A percentile compares a stretch with the other conserved stretches of the same genome.
phyloP scores from a whole-genome alignment of 768 basidiomycete species.

The Hirschioporus abietinus region DNA sequence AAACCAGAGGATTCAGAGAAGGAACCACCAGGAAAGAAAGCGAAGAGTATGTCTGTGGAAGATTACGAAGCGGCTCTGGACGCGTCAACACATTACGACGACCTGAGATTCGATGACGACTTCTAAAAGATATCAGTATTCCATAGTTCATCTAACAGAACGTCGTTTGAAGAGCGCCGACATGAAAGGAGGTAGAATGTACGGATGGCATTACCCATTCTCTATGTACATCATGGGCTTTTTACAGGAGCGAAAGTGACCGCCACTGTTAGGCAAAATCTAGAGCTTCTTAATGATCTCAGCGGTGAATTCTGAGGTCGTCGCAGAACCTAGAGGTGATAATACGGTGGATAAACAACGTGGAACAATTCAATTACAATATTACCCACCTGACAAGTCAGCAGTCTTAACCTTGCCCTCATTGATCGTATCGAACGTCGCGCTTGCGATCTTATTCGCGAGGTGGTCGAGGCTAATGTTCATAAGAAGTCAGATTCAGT shows the following conservation, averaged over 20 bases:
- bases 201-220: not conserved
- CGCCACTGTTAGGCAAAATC: not conserved
- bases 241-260: not conserved
- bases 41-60: conserved; percentile 35
- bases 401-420: conserved; percentile 85
- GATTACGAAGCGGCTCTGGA: conserved; percentile 51
- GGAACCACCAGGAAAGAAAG: conserved; percentile 31
- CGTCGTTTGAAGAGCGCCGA: not conserved
- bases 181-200: not conserved
- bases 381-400: conserved; percentile 84
- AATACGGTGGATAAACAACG: conserved; percentile 6
- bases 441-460: conserved; percentile 88
- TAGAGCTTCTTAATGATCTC: conserved; percentile 83
- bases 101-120: conserved; percentile 32
- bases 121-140: not conserved
- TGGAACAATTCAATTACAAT: not conserved
- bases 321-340: conserved; percentile 60
- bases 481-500: conserved; percentile 32
- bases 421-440: conserved; percentile 91
- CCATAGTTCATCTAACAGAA: not conserved
- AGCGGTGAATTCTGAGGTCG: conserved; percentile 92
- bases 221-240: not conserved
- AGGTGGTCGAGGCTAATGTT: conserved; percentile 75
- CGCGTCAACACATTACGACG: conserved; percentile 39
- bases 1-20: conserved; percentile 22